phyloP scores from a whole-genome alignment of 2,329 filamentous ascomycete species.

The Aspergillus jensenii region DNA sequence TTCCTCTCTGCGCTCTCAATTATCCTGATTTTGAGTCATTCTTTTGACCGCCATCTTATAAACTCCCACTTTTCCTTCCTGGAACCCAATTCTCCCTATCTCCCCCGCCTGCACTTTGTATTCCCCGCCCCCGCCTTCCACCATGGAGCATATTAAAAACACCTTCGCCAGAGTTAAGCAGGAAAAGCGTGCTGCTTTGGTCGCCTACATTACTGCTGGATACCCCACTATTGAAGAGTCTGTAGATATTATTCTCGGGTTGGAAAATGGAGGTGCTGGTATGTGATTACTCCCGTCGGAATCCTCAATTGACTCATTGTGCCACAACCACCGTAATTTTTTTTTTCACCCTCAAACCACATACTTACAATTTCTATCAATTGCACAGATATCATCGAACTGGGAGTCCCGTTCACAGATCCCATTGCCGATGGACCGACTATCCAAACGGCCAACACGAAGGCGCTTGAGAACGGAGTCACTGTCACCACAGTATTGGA shows the following conservation, averaged over 20 bases:
- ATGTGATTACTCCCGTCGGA: conserved; percentile 28
- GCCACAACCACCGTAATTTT: background rate
- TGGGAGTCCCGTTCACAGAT: conserved; percentile 95
- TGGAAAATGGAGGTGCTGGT: conserved; percentile 93
- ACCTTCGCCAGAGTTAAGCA: conserved; percentile 59
- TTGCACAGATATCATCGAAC: conserved; percentile 79
- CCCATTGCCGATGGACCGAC: conserved; percentile 97
- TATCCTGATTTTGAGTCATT: background rate
- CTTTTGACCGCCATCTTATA: background rate
- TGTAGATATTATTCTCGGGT: conserved; percentile 77
- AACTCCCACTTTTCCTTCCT: background rate
- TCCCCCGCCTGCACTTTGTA: conserved; percentile 3
- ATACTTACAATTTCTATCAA: background rate
- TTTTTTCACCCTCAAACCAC: background rate
- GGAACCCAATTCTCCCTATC: background rate
- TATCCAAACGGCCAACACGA: conserved; percentile 92
- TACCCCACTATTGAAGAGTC: conserved; percentile 82
- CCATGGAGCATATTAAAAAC: conserved; percentile 55
- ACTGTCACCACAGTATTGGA: conserved; percentile 75
- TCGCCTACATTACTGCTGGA: conserved; percentile 95
- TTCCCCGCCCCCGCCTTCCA: conserved; percentile 19
- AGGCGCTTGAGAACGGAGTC: conserved; percentile 84
- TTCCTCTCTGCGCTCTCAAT: conserved; percentile 1
- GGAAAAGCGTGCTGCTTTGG: conserved; percentile 71
- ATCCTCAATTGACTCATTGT: conserved; percentile 9